Evolutionary conservation across 352 stramenopile genomes (phyloP), one percentile per base, ranked within the genome.

Genomic region (Plasmopara muralis): DNA sequence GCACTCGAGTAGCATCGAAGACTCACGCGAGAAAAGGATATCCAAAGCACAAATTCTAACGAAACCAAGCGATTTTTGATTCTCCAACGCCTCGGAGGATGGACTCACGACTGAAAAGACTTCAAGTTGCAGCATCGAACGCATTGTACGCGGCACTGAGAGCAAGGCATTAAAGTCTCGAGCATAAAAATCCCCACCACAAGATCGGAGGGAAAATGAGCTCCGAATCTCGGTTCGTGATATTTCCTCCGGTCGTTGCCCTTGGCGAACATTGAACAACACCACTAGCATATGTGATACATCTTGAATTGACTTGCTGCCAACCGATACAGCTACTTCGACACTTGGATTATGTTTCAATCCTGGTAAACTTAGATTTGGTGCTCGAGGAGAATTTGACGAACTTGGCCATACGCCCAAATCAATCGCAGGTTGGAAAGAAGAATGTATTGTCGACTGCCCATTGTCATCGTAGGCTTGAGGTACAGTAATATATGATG

Each of bases 91-190:
- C 50, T 94, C 83, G 0, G 77, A 77, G 15, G 62, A 57, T 13
- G 74, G 67, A 15, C 81, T 87, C 31, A 75, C 62, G 34, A 89
- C 65, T 12, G 77, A 68, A 46, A 77, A 91, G 12, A 92, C 70
- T 58, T 94, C 81, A 53, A 94, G 85, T 45, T 92, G 83, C 2
- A 94, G 58, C 62, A 87, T 83, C 6, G 72, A 66, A 41, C 74
- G 73, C 18, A 67, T 64, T n/a, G 68, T 69, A 6, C 85, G 64
- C 9, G 83, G 81, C 34, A 94, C 70, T 4, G 76, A 82, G 10
- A 94, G 50, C 48, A 89, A 57, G 4, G 70, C 70, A 50, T 71
- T 87, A 38, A 94, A 94, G 55, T 94, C 83, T 0, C 83, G 70
- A 16, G 77, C 81, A 53, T 76, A 89, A 31, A 85, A 87, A 39